Conservation (phyloP, 768 basidiomycete species). For the Suillus tomentosus region DNA sequence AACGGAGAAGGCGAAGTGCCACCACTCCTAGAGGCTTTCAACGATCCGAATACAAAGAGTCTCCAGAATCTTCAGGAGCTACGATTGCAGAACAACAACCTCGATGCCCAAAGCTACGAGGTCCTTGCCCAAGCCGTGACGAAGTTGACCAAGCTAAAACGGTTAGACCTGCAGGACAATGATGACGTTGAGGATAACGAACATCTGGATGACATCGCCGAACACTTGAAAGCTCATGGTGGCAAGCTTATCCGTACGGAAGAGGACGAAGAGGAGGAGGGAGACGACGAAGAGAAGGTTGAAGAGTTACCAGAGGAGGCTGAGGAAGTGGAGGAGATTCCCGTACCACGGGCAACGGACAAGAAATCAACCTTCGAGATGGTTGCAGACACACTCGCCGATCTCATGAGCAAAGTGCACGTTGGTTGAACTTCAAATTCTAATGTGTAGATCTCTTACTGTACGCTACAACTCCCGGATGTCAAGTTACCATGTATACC, state of each 20-base stretch:
- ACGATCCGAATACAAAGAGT: slow-evolving; percentile 55
- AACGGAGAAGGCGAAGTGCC: slow-evolving; percentile 75
- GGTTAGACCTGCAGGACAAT: slow-evolving; percentile 88
- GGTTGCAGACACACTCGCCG: slow-evolving; percentile 59
- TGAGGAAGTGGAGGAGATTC: slow-evolving; percentile 24
- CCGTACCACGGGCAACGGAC: slow-evolving; percentile 20
- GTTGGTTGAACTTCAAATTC: slow-evolving; percentile 34
- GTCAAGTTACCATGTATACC: slow-evolving; percentile 26
- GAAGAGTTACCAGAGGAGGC: slow-evolving; percentile 35
- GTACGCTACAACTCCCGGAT: slow-evolving; percentile 5
- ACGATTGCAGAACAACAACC: slow-evolving; percentile 90
- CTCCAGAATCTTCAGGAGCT: slow-evolving; percentile 66
- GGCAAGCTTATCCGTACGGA: slow-evolving; percentile 70
- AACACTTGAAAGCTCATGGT: slow-evolving; percentile 61
- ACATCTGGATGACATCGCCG: slow-evolving; percentile 52
- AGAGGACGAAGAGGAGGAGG: slow-evolving; percentile 74
- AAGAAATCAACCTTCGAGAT: slow-evolving; percentile 33
- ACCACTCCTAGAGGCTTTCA: slow-evolving; percentile 60
- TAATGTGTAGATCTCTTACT: slow-evolving; percentile 11
- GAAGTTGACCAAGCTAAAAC: slow-evolving; percentile 57
- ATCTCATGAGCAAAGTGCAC: slow-evolving; percentile 66
- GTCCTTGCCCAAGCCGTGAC: slow-evolving; percentile 69
- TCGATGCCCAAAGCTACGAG: slow-evolving; percentile 68
- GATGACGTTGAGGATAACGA: slow-evolving; percentile 81
- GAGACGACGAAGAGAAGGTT: slow-evolving; percentile 46